phyloP scores from a whole-genome alignment of 1,139 yeast species.

The Taphrina confusa region DNA sequence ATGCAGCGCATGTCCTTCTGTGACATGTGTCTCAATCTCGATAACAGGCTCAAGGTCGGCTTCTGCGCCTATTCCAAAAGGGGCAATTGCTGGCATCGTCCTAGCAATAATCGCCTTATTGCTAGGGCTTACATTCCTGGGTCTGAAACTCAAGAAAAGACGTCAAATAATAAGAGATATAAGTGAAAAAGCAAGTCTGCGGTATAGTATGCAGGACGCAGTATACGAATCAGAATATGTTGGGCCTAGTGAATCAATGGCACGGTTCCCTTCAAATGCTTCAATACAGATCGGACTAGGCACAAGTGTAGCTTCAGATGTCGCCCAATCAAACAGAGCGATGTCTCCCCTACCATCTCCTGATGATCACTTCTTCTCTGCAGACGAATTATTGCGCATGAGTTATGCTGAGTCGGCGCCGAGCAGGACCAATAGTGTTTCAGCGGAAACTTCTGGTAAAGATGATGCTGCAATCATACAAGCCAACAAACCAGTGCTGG shows the following conservation, averaged over 20 bases:
- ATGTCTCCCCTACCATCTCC: constrained; percentile 2
- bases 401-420: constrained; percentile 23
- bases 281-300: constrained; percentile 24
- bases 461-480: constrained; percentile 32
- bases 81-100: constrained; percentile 27
- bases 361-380: constrained; percentile 13
- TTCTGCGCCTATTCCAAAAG: constrained; percentile 3
- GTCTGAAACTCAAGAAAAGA: neutral
- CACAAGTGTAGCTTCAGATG: neutral
- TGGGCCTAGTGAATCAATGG: neutral
- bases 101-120: neutral
- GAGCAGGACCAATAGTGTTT: neutral
- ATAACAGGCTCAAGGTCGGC: neutral
- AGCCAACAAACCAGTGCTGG: constrained; percentile 21
- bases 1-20: constrained; percentile 26
- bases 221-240: neutral
- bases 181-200: constrained; percentile 8
- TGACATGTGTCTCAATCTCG: constrained; percentile 23
- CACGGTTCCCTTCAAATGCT: constrained; percentile 4
- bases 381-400: constrained; percentile 30
- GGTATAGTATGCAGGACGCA: neutral
- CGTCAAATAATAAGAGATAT: neutral
- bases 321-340: neutral
- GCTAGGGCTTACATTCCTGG: neutral
- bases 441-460: neutral